Percentiles rank a stretch among this genome's conserved stretches.
phyloP scores from a whole-genome alignment of 805 yeast genomes.

The Yarrowia bubula region DNA sequence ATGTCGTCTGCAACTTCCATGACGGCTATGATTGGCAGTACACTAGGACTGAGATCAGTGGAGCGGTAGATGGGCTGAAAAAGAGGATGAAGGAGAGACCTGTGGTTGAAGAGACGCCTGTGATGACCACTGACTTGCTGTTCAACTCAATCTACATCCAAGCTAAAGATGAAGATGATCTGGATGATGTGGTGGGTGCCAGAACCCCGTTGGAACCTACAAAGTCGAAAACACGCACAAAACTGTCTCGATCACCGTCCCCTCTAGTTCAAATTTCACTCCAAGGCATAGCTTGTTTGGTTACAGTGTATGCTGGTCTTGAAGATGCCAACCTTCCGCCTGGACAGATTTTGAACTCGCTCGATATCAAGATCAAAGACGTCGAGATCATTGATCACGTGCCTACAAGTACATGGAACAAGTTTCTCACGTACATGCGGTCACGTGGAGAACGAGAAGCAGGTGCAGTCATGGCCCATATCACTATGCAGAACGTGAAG shows the following conservation, averaged over 20 bases:
- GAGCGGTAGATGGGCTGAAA: slow-evolving; percentile 65
- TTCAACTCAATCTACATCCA: slow-evolving; percentile 80
- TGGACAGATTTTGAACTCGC: slow-evolving; percentile 49
- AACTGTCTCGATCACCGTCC: slow-evolving; percentile 58
- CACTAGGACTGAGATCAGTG: slow-evolving; percentile 64
- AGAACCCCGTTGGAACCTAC: not conserved
- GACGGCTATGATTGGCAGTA: slow-evolving; percentile 94
- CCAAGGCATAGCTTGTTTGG: slow-evolving; percentile 50
- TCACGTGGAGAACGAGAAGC: slow-evolving; percentile 69
- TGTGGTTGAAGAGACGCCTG: not conserved
- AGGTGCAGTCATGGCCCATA: slow-evolving; percentile 60
- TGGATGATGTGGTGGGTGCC: slow-evolving; percentile 35
- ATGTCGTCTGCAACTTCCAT: slow-evolving; percentile 47
- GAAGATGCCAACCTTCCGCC: slow-evolving; percentile 40
- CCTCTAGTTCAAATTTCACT: slow-evolving; percentile 61
- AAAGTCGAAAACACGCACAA: not conserved
- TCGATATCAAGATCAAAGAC: slow-evolving; percentile 51
- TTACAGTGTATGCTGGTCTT: slow-evolving; percentile 46
- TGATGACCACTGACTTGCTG: slow-evolving; percentile 52
- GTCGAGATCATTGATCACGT: slow-evolving; percentile 72
- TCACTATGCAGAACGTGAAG: slow-evolving; percentile 56
- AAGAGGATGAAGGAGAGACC: slow-evolving; percentile 43
- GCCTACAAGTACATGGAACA: slow-evolving; percentile 88
- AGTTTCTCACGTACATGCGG: slow-evolving; percentile 67
- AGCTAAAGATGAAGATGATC: slow-evolving; percentile 44